A percentile compares a stretch with the other conserved stretches of the same genome.
Evolutionary conservation across 2,329 filamentous ascomycete genomes (phyloP).

Genomic region (Myotisia sp.): DNA sequence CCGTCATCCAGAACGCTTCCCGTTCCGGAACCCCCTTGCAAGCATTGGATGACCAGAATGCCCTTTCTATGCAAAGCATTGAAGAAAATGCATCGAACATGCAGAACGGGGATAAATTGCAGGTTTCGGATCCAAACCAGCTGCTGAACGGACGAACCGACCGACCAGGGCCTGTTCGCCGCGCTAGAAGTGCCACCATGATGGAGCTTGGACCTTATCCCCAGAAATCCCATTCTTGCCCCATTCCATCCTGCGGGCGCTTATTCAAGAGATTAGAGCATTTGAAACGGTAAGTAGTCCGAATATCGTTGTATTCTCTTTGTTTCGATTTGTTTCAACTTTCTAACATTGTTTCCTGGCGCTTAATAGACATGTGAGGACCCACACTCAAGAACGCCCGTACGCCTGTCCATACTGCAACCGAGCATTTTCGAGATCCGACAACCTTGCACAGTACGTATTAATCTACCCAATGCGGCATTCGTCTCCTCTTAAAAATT

Average conservation of each 20-base stretch:
- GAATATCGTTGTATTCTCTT: conserved; percentile 34
- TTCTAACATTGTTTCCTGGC: conserved; percentile 17
- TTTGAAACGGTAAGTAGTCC: conserved; percentile 79
- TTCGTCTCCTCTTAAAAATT: background rate
- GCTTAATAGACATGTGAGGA: conserved; percentile 95
- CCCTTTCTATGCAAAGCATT: conserved; percentile 49
- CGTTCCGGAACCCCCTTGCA: conserved; percentile 82
- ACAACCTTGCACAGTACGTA: conserved; percentile 92
- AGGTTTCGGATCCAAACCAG: conserved; percentile 30
- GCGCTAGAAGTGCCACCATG: conserved; percentile 85
- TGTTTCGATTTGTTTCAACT: conserved; percentile 15
- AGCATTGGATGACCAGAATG: conserved; percentile 60
- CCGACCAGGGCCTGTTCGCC: conserved; percentile 61
- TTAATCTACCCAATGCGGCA: background rate
- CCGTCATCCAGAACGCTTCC: too few relatives aligned
- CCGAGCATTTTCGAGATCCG: conserved; percentile 95
- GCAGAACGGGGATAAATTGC: conserved; percentile 47
- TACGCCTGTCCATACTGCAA: conserved; percentile 96
- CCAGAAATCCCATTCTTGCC: conserved; percentile 95
- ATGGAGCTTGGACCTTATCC: conserved; percentile 95
- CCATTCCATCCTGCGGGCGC: conserved; percentile 93
- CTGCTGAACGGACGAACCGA: conserved; percentile 28
- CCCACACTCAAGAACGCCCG: conserved; percentile 96
- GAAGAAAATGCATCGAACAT: conserved; percentile 46
- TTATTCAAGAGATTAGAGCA: conserved; percentile 99